phyloP scores from a whole-genome alignment of 192 early-diverging fungal genomes.

The Coemansia sp. region DNA sequence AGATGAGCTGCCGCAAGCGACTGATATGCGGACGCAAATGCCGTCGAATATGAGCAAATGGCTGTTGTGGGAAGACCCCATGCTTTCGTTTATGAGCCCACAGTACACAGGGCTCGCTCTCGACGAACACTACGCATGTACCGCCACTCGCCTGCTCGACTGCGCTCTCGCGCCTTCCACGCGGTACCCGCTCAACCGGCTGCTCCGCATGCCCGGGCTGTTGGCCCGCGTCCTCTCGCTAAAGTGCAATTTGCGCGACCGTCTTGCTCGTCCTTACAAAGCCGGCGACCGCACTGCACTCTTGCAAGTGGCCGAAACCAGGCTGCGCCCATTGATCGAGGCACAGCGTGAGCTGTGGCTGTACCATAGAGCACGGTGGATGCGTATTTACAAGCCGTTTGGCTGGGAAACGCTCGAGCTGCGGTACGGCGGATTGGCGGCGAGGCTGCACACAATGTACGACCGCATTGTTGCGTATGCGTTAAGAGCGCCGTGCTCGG shows the following conservation, averaged over 20 bases:
- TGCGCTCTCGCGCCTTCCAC: constrained; percentile 48
- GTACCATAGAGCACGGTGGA: constrained; percentile 79
- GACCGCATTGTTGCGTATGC: constrained; percentile 65
- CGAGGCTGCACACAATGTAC: constrained; percentile 67
- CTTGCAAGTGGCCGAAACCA: constrained; percentile 58
- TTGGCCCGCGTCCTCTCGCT: constrained; percentile 67
- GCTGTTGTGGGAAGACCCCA: constrained; percentile 85
- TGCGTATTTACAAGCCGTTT: constrained; percentile 78
- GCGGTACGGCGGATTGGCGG: constrained; percentile 74
- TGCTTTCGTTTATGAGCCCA: constrained; percentile 72
- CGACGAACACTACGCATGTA: constrained; percentile 62
- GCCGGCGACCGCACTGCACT: constrained; percentile 56
- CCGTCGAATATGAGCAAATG: constrained; percentile 79
- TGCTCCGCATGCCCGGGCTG: constrained; percentile 66
- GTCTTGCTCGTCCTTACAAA: constrained; percentile 63
- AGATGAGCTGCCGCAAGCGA: constrained; percentile 55
- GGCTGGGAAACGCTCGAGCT: constrained; percentile 83
- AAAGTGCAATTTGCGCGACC: constrained; percentile 69
- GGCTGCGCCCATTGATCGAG: constrained; percentile 59
- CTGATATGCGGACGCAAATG: constrained; percentile 57
- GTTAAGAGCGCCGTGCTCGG: constrained; percentile 18
- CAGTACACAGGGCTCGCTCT: constrained; percentile 72
- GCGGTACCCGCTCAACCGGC: constrained; percentile 67
- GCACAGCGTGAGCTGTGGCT: constrained; percentile 73
- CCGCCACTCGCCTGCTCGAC: constrained; percentile 56